Percentiles rank a stretch among this genome's conserved stretches.
These are phyloP conservation scores for Chlorella vulgaris DNA, from an alignment of 139 green algal genomes.

Conservation along the genomic window DNA sequence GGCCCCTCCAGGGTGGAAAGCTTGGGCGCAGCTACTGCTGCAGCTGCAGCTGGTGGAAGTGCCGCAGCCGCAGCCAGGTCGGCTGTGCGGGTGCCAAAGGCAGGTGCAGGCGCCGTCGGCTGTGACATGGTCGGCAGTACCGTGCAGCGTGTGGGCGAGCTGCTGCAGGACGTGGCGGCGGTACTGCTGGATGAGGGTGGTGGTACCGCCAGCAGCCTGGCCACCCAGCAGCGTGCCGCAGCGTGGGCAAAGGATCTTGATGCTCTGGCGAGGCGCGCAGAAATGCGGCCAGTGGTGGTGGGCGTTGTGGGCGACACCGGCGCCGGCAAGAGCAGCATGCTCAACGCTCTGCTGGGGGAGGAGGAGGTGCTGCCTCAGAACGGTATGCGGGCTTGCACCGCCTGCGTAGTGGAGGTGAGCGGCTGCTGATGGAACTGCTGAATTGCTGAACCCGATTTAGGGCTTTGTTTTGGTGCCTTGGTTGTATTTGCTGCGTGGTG, in stretches of 20 bases:
- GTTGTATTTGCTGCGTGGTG: no score
- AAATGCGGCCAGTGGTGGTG: conserved; percentile 13
- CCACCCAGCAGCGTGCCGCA: conserved; percentile 4
- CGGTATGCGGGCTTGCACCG: conserved; percentile 23
- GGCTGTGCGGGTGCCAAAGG: not conserved
- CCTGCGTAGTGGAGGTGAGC: conserved; percentile 17
- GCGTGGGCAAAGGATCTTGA: no score
- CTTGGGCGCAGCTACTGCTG: not conserved
- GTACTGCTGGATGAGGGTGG: not conserved
- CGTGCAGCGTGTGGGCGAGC: not conserved
- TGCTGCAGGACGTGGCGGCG: not conserved
- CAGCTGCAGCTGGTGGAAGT: not conserved
- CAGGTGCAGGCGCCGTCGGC: not conserved
- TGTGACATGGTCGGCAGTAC: not conserved
- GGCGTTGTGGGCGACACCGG: conserved; percentile 20
- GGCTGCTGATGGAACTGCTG: not conserved
- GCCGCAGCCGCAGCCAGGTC: not conserved
- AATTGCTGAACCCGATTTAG: no score
- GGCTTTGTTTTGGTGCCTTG: no score
- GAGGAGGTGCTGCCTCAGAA: conserved; percentile 26
- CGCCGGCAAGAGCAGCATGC: not conserved
- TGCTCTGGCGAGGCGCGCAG: no score
- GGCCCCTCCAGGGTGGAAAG: no score
- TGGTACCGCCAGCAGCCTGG: conserved; percentile 3
- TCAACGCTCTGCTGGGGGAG: conserved; percentile 20